Evolutionary conservation across 495 filamentous ascomycete genomes (phyloP), one percentile per base, ranked within the genome.

Genomic region (Penicillium mononematosum): DNA sequence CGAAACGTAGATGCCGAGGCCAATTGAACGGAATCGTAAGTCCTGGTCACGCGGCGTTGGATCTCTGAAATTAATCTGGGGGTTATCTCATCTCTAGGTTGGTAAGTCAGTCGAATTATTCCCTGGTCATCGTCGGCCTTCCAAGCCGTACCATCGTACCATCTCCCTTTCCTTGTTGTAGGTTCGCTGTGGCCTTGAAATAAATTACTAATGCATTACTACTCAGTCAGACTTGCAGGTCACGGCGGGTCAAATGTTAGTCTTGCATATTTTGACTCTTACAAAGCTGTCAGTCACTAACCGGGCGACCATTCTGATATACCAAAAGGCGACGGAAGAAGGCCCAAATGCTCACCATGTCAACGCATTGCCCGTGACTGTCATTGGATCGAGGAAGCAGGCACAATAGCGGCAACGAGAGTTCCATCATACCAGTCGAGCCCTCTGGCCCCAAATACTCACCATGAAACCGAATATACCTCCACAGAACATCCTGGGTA

Each of bases 211-310:
- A 34, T 34, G 12, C 29, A 11, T 34, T 11, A 34, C 31, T 4
- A 34, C 31, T 5, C 42, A 61, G 73, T 53, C 59, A 69, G 43
- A 60, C 62, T 8, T 76, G 71, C 53, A 62, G 71, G 17, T 55
- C 50, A 38, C 65, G 70, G 16, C 69, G 71, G 44, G 54, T 73
- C 0, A 70, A 68, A 56, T 76, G 73, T 73, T 59, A 50, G 67
- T 56, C 29, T 24, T 14, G 19, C 22, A 12, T 34, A 14, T 11
- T 2, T 34, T 10, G 31, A 4, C 31, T 34, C 9, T 31, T 31
- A 3, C 9, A 31, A 29, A 10, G 1, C 29, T 11, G 11, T 14
- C 11, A 14, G 31, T 34, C 31, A 14, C 31, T 34, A 11, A 4
- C 10, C 31, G 11, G 4, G 11, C 0, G 31, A 11, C 11, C 10